phyloP scores from a whole-genome alignment of 768 basidiomycete genomes.

The Omphalotus guepiniiformis region DNA sequence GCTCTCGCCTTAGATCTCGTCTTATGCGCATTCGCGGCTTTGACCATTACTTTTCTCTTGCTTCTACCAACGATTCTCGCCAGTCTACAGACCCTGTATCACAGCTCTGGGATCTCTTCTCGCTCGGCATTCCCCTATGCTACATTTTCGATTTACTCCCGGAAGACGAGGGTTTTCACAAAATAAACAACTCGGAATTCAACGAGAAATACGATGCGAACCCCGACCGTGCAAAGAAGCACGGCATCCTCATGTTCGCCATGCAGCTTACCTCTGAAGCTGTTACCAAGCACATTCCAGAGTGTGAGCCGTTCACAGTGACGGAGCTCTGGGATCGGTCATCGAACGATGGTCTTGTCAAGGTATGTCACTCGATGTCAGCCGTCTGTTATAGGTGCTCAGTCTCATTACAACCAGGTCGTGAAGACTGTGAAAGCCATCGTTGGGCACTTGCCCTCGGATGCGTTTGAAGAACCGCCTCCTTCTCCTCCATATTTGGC shows the following conservation, averaged over 20 bases:
- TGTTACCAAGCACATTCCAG: conserved; percentile 54
- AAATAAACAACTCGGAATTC: conserved; percentile 61
- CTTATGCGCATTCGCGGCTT: conserved; percentile 79
- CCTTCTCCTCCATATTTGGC: conserved; percentile 53
- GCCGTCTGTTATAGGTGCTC: background rate
- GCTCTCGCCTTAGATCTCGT: conserved; percentile 69
- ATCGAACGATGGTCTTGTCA: conserved; percentile 92
- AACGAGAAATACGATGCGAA: conserved; percentile 61
- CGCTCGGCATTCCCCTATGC: conserved; percentile 89
- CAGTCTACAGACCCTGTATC: conserved; percentile 90
- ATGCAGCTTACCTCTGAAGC: conserved; percentile 77
- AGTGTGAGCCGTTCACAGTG: conserved; percentile 83
- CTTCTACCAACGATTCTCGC: conserved; percentile 54
- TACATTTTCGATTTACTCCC: conserved; percentile 94
- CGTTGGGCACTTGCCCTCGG: conserved; percentile 68
- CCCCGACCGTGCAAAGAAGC: conserved; percentile 85
- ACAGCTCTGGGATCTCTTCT: conserved; percentile 92
- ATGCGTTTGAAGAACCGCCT: conserved; percentile 61
- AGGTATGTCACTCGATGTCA: conserved; percentile 46
- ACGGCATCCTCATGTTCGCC: conserved; percentile 85
- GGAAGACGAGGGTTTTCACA: conserved; percentile 51
- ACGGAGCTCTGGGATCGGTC: conserved; percentile 88
- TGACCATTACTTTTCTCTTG: conserved; percentile 60
- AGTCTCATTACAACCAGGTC: conserved; percentile 52
- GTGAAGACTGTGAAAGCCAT: conserved; percentile 85